Evolutionary conservation across 148 eudicot genomes (phyloP), one percentile per base, ranked within the genome.

Genomic region (Heliosperma pusillum): DNA sequence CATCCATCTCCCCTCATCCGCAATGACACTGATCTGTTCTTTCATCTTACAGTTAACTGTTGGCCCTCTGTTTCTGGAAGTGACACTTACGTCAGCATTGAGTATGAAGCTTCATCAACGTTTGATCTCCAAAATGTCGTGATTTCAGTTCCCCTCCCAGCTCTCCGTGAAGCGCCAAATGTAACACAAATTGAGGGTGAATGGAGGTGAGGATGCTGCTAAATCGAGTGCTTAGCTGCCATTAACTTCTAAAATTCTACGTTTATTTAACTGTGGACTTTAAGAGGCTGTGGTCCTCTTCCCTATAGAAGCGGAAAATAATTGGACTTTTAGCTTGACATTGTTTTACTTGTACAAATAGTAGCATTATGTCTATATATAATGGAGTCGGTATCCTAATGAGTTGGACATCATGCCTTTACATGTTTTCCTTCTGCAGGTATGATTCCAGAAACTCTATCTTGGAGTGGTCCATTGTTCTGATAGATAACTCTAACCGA

Each of bases 31-130:
- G 42, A 36, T 36, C 42, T 10, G 10, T 56, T 78, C 20, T 44
- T 10, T 40, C n/a, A 42, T 74, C 22, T 85, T 63, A 68, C 89
- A 95, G 99, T 95, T 66, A 95, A 90, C 85, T 95, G 99, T 86
- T 95, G 99, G 99, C 99, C 99, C 72, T 92, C 97, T 26, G 87
- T 92, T 68, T 95, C 99, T 83, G 97, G 97, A 71, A 89, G 81
- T 74, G 99, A 95, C 66, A 95, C 97, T 62, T 89, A 90, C 58
- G 97, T 95, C 79, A 92, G 83, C 83, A 88, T 95, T 21, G 99
- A 95, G 86, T 95, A 90, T 80, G 99, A 95, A 85, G 97, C 94
- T 77, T 80, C 96, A n/a, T 67, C 86, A 78, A 82, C 53, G 85
- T 90, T 92, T 83, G 96, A 95, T 81, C 84, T 95, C 52, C 99